These are phyloP conservation scores for Tetramitus jugosus DNA, from an alignment of 208 protist species.

Conservation along the genomic window DNA sequence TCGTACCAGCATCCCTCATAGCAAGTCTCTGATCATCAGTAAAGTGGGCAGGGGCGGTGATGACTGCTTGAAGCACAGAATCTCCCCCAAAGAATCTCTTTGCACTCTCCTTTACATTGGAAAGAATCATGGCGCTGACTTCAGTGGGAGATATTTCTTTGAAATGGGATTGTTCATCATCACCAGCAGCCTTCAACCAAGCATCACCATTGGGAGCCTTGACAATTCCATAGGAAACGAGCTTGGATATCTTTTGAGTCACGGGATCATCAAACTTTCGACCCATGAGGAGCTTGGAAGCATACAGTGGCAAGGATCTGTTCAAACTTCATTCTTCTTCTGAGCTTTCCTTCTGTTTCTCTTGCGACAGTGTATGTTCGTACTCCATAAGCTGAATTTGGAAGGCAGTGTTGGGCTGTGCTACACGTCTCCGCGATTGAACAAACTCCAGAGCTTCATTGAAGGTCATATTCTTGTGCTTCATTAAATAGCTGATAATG, in stretches of 20 bases:
- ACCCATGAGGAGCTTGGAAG: too few species aligned
- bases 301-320: too few species aligned
- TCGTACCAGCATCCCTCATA: slow-evolving; percentile 83
- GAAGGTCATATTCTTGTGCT: not conserved
- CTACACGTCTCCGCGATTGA: not conserved
- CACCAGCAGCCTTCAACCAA: too few species aligned
- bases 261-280: too few species aligned
- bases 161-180: too few species aligned
- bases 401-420: not conserved
- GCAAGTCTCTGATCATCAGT: slow-evolving; percentile 84
- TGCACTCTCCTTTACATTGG: slow-evolving; percentile 79
- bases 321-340: too few species aligned
- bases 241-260: too few species aligned
- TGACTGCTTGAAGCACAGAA: slow-evolving; percentile 58
- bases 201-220: too few species aligned
- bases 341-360: too few species aligned
- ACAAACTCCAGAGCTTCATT: not conserved
- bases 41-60: slow-evolving; percentile 91
- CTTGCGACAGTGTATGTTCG: too few species aligned
- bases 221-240: too few species aligned
- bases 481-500: not conserved
- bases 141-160: slow-evolving; percentile 64
- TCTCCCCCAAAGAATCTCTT: slow-evolving; percentile 33
- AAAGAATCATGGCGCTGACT: slow-evolving; percentile 70
- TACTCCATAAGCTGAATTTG: not conserved